Conservation (phyloP, 169 alveolate species). For the Eimeria necatrix region DNA sequence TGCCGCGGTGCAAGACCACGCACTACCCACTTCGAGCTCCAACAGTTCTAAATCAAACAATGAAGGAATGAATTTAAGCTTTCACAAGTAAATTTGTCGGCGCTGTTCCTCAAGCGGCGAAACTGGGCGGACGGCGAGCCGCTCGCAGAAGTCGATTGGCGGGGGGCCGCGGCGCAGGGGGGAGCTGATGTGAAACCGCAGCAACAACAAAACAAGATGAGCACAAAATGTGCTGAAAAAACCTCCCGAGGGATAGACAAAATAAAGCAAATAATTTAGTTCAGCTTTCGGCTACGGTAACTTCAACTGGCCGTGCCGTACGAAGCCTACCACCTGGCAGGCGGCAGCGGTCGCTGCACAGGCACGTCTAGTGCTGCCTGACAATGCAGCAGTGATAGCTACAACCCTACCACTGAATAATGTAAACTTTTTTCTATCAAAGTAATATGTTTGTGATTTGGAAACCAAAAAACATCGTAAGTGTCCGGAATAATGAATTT, state of each 20-base stretch:
- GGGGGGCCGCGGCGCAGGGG: background rate
- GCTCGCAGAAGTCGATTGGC: constrained; percentile 21
- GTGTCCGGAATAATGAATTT: too few relatives aligned
- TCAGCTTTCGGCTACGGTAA: background rate
- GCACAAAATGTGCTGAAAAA: background rate
- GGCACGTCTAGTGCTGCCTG: constrained; percentile 1
- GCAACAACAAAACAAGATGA: constrained; percentile 21
- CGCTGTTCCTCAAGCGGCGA: background rate
- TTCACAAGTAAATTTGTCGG: background rate
- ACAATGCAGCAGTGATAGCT: constrained; percentile 21
- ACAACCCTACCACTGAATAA: background rate
- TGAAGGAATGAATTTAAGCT: background rate
- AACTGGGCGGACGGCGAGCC: constrained; percentile 1
- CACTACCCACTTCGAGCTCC: background rate
- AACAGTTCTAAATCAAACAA: background rate
- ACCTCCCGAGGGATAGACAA: constrained; percentile 33
- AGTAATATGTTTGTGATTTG: too few relatives aligned
- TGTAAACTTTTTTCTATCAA: background rate
- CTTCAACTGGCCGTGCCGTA: background rate
- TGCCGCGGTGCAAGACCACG: constrained; percentile 18
- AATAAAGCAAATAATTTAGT: background rate
- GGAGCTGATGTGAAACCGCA: background rate
- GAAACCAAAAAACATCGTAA: too few relatives aligned
- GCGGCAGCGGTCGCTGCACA: constrained; percentile 9
- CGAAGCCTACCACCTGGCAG: background rate